These are phyloP conservation scores for Groenewaldozyma sp. DNA, from an alignment of 1,139 yeast genomes.

Conservation along the genomic window DNA sequence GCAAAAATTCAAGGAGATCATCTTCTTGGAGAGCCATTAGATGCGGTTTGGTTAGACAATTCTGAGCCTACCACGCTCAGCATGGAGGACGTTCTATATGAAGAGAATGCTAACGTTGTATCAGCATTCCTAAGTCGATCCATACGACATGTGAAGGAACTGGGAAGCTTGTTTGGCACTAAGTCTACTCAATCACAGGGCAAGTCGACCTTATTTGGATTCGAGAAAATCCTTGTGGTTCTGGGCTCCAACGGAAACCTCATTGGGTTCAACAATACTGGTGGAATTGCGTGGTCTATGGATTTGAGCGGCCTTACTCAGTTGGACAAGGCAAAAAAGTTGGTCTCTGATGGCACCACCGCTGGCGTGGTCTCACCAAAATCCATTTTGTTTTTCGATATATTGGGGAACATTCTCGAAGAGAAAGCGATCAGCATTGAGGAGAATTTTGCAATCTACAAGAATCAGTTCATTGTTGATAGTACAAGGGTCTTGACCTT, in stretches of 20 bases:
- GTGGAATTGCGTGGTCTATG: slow-evolving; percentile 12
- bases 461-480: not conserved
- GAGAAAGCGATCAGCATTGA: not conserved
- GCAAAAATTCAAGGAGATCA: not conserved
- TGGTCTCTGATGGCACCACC: too few species aligned
- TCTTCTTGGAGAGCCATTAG: slow-evolving; percentile 1
- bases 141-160: slow-evolving; percentile 30
- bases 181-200: slow-evolving; percentile 7
- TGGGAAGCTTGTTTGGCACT: slow-evolving; percentile 3
- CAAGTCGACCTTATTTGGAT: slow-evolving; percentile 37
- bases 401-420: not conserved
- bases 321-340: not conserved
- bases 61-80: slow-evolving; percentile 17
- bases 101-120: slow-evolving; percentile 31
- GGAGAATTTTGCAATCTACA: not conserved
- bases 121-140: slow-evolving; percentile 39
- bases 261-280: slow-evolving; percentile 16
- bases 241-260: slow-evolving; percentile 3
- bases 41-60: slow-evolving; percentile 5
- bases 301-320: too few species aligned
- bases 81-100: slow-evolving; percentile 24
- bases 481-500: not conserved
- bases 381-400: not conserved
- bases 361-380: not conserved
- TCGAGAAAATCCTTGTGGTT: slow-evolving; percentile 39